Evolutionary conservation across 2,329 filamentous ascomycete genomes (phyloP).

Genomic region (Diaporthe nobilis): DNA sequence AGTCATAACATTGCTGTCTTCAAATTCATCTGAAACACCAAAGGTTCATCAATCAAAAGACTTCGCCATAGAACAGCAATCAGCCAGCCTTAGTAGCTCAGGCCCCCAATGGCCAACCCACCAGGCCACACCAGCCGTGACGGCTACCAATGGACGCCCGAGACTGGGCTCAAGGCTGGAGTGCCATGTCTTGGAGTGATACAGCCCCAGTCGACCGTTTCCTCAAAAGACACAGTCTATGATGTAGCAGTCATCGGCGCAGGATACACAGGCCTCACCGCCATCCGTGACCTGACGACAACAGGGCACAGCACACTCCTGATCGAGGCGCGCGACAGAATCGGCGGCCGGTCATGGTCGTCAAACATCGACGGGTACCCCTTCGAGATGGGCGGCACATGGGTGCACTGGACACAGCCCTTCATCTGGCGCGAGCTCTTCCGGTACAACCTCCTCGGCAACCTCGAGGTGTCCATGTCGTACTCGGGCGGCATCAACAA

Average conservation of each 20-base stretch:
- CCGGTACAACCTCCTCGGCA: conserved; percentile 59
- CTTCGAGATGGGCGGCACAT: conserved; percentile 65
- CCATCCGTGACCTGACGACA: conserved; percentile 48
- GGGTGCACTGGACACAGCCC: conserved; percentile 61
- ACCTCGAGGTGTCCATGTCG: conserved; percentile 56
- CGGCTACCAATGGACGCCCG: conserved; percentile 43
- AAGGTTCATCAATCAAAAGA: neutral
- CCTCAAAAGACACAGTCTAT: conserved; percentile 23
- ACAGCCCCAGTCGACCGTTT: conserved; percentile 25
- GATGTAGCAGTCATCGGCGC: conserved; percentile 51
- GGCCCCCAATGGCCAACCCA: conserved; percentile 33
- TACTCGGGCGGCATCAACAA: conserved; percentile 55
- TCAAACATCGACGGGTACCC: conserved; percentile 59
- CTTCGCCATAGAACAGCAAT: neutral
- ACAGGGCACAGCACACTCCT: conserved; percentile 56
- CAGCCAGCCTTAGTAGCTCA: neutral
- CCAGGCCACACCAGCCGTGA: conserved; percentile 39
- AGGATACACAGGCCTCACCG: conserved; percentile 51
- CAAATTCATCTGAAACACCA: neutral
- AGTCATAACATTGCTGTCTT: neutral
- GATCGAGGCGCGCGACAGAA: conserved; percentile 62
- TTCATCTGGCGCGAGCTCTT: conserved; percentile 61
- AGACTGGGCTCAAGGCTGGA: conserved; percentile 39
- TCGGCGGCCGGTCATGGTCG: conserved; percentile 63
- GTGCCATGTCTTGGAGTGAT: conserved; percentile 40